These are phyloP conservation scores for Gastroboletus turbinatus DNA, from an alignment of 1,284 basidiomycete species.

Conservation along the genomic window DNA sequence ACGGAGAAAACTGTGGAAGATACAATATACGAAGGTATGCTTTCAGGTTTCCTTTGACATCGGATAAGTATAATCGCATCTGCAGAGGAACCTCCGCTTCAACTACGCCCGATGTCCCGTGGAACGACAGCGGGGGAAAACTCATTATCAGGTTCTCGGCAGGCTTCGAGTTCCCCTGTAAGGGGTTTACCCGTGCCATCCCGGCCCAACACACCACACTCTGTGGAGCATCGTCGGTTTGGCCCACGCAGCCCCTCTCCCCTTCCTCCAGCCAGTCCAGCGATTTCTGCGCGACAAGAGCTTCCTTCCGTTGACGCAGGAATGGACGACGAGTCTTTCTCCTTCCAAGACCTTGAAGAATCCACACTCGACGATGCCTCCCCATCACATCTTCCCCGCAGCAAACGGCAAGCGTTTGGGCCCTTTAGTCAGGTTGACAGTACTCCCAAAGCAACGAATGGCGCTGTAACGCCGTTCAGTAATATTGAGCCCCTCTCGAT, in stretches of 20 bases:
- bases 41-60: constrained; percentile 1
- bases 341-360: constrained; percentile 30
- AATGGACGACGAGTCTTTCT: constrained; percentile 40
- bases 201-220: constrained; percentile 39
- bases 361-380: constrained; percentile 27
- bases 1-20: constrained; percentile 54
- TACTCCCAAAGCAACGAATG: constrained; percentile 44
- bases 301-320: constrained; percentile 47
- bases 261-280: constrained; percentile 47
- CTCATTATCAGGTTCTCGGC: constrained; percentile 42
- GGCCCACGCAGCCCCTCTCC: constrained; percentile 75
- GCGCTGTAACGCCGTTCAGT: constrained; percentile 20
- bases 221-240: constrained; percentile 57
- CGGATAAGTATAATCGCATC: neutral
- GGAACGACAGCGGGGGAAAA: constrained; percentile 43
- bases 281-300: constrained; percentile 24
- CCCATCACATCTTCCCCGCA: constrained; percentile 59
- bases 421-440: constrained; percentile 47
- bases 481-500: constrained; percentile 71
- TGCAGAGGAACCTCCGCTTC: constrained; percentile 59
- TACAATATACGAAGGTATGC: constrained; percentile 72
- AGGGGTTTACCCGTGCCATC: constrained; percentile 17
- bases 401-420: constrained; percentile 63
- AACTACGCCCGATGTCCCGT: constrained; percentile 53
- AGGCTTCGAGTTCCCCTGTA: constrained; percentile 34